Base-by-base conservation (phyloP, 2,329 filamentous ascomycete species). In the Aspergillus sp. region DNA sequence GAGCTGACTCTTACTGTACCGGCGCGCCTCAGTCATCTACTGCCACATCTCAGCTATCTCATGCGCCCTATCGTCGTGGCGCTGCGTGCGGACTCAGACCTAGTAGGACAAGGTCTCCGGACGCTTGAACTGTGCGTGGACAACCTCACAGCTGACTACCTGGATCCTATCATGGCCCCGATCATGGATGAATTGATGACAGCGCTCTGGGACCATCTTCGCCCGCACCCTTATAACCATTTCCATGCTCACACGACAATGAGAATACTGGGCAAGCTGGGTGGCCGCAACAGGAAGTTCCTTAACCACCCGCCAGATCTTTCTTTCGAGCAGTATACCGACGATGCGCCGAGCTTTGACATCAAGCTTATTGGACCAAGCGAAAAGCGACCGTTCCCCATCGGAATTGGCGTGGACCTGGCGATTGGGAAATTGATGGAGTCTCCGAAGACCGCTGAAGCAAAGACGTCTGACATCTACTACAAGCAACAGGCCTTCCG, bases 141-240 rank as follows among this genome's bases (percentile, higher is more conserved):
- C 64, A 99, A 99, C 68, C 84, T 99, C 0, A 99, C 96, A 0
- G 94, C 95, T 0, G 95, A 99, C 70, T 99, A 99, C 71, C 81
- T 99, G 14, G 95, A 99, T 68, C 96, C 95, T 0, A 98, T 99
- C 69, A 99, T 99, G 94, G 92, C 94, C 2, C 96, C 95, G 0
- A 96, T 98, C 26, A 98, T 99, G 75, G 94, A 99, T 69, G 95
- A 99, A 72, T 82, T 99, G 49, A 99, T 99, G 95, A 95, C 92
- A 51, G 94, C 94, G 1, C 82, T 99, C 1, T 99, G 96, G 83
- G 93, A 97, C 64, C 96, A 99, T 74, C 83, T 99, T 47, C 90
- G 90, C 68, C 96, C 95, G 7, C 89, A 93, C 63, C 95, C 95
- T 0, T 96, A 99, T 75, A 96, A 90, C 69, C 96, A 99, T 75